Evolutionary conservation across 257 asterid genomes (phyloP), one percentile per base, ranked within the genome.

Genomic region (Osmanthus fragrans): DNA sequence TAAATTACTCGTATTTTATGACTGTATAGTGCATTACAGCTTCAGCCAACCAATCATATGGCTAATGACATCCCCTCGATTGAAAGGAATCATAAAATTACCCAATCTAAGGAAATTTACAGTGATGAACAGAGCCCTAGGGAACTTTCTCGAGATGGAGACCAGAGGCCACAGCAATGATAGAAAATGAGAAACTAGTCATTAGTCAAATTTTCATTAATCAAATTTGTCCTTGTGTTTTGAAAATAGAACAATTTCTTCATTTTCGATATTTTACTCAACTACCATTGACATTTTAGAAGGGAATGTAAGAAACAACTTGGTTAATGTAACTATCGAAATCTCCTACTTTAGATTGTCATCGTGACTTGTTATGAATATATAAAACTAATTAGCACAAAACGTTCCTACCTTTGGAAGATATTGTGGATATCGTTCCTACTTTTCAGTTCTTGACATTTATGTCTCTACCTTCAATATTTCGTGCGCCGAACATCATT

Each of bases 1-100:
- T 65, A 54, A 65, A 70, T 80, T 80, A 74, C 75, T 80, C 32
- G 75, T 73, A 69, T 76, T 76, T 72, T 54, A 72, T 72, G 34
- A 73, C 64, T 70, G n/a, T 68, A 67, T 70, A 13, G 58, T 36
- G 45, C 30, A 58, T 58, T 58, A 58, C 66, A 58, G 66, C 65
- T 56, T 18, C 25, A 56, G n/a, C 65, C 65, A 18, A 56, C 66
- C 66, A 58, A 58, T 58, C 30, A 58, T 23, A 58, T 58, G 29
- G 30, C 66, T n/a, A 54, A 54, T 19, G 9, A 12, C 64, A 21
- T 7, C 66, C 66, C 66, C 29, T 58, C 66, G 15, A 58, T n/a
- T 58, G 11, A 8, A 11, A 58, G 21, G 66, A 21, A 58, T 21
- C 66, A 21, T 15, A 21, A 58, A 58, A 56, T n/a, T 23, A 21